These are phyloP conservation scores for Aspergillus asperescens DNA, from an alignment of 495 filamentous ascomycete genomes.

Conservation along the genomic window DNA sequence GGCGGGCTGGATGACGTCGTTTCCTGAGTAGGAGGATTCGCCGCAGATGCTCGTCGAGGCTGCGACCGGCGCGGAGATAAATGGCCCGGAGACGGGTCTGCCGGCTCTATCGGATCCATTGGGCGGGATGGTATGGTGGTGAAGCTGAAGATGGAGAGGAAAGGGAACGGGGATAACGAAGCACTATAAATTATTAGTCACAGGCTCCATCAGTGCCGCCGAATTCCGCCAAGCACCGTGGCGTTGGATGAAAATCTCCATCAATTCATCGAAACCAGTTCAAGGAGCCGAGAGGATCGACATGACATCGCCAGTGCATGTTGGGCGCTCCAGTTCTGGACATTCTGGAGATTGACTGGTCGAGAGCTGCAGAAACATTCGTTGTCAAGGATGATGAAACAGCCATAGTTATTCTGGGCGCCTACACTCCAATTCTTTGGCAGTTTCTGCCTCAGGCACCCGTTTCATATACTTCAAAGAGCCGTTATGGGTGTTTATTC, in stretches of 20 bases:
- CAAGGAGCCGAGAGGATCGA: background rate
- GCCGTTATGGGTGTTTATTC: background rate
- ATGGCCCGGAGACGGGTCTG: slow-evolving; percentile 18
- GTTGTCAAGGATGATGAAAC: slow-evolving; percentile 2
- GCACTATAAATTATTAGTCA: background rate
- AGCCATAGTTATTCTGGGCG: background rate
- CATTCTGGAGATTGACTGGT: background rate
- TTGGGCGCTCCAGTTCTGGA: background rate
- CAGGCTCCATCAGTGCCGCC: background rate
- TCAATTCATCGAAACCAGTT: background rate
- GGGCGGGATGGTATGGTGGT: background rate
- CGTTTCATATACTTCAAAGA: background rate
- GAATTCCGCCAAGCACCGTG: slow-evolving; percentile 5
- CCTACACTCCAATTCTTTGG: background rate
- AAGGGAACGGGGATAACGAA: background rate
- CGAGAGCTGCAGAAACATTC: background rate
- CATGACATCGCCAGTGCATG: background rate
- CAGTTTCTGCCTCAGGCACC: background rate
- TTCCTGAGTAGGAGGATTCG: slow-evolving; percentile 2
- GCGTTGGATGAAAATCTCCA: background rate
- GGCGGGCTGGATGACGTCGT: slow-evolving; percentile 14
- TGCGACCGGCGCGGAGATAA: slow-evolving; percentile 11
- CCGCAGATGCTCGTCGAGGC: slow-evolving; percentile 3
- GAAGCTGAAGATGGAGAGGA: background rate
- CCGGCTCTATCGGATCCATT: slow-evolving; percentile 45